Base-by-base conservation (phyloP, 495 filamentous ascomycete species). In the Lepidopterella palustris region DNA sequence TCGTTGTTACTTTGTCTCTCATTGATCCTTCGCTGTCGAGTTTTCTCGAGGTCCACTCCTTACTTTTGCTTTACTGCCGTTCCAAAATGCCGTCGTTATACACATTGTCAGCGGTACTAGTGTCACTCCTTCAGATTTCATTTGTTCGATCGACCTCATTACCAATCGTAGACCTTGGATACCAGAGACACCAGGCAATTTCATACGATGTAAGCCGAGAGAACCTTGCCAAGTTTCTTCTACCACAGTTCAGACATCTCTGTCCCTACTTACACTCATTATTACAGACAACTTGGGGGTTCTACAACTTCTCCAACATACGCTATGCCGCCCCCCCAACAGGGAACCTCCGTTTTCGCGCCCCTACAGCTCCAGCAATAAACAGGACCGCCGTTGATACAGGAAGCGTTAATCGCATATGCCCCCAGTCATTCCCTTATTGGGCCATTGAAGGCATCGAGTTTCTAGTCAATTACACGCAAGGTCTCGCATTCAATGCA, bases 241-340 rank as follows among this genome's bases (percentile, higher is more conserved):
- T n/a, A n/a, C 31, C 13, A 5, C 31, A 35, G 31, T 35, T 35
- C 13, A 13, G 5, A 6, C 13, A 35, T 6, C 5, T 6, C 31
- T 13, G 31, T 35, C 13, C 6, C 6, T 35, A n/a, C n/a, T 35
- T 6, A 35, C 31, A 6, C 5, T 6, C 31, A 35, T 6, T 5
- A 35, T 35, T 35, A 35, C 35, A 63, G 55, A 27, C 49, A 35
- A 65, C 74, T 32, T 61, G 70, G 32, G 55, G 71, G 24, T 71
- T 75, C 62, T 84, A 82, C 60, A 83, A 79, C 58, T 85, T 84
- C 71, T 76, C 71, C 39, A 83, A 84, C 54, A 83, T 86, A 61
- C 77, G 80, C 25, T 86, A 80, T 67, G 81, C 79, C 4, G 77
- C 77, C 20, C 79, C 81, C 9, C 82, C 82, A 10, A 27, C 78